Base-by-base conservation (phyloP, 1,139 yeast genomes). In the Candida pseudoviswanathii region DNA sequence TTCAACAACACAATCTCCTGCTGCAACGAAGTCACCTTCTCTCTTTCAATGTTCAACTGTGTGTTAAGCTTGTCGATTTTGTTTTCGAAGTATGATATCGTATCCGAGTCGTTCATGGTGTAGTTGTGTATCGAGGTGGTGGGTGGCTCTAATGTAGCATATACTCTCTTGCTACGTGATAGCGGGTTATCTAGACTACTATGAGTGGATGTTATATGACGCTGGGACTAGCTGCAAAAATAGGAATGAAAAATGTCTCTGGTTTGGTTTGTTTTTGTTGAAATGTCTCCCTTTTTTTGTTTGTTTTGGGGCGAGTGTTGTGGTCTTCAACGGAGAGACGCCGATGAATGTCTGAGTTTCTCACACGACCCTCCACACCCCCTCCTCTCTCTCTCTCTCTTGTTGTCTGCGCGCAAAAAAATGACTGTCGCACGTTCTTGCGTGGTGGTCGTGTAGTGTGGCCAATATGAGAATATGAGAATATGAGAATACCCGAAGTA, bases 1-100 rank as follows among this genome's bases (percentile, higher is more conserved):
- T 75, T 67, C 39, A 75, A 60, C 53, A 69, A 70, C 26, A 65
- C 63, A 32, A 74, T 58, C 48, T 74, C 78, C 47, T 70, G 70
- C 47, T 58, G 61, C 16, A 71, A 56, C 7, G 64, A 48, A 21
- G 56, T 54, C 2, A 67, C 52, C 52, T 64, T 65, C 41, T 65
- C 70, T 37, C 52, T 52, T 46, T 64, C 65, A 3, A 60, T 32
- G 38, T 53, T 57, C 29, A 58, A 11, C 37, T 49, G 53, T 3
- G 49, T 51, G 16, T 43, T 51, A 21, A 60, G 50, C 34, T 51
- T 44, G 25, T 55, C 56, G 21, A 59, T 37, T 38, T 51, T 54
- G 33, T 46, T 46, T 43, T 57, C 60, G 41, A 56, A 47, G 29
- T 30, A 41, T 26, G 43, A 44, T 39, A 51, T 47, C 21, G 49